These are phyloP conservation scores for Pythium brachiatum DNA, from an alignment of 352 stramenopile genomes.

Conservation along the genomic window DNA sequence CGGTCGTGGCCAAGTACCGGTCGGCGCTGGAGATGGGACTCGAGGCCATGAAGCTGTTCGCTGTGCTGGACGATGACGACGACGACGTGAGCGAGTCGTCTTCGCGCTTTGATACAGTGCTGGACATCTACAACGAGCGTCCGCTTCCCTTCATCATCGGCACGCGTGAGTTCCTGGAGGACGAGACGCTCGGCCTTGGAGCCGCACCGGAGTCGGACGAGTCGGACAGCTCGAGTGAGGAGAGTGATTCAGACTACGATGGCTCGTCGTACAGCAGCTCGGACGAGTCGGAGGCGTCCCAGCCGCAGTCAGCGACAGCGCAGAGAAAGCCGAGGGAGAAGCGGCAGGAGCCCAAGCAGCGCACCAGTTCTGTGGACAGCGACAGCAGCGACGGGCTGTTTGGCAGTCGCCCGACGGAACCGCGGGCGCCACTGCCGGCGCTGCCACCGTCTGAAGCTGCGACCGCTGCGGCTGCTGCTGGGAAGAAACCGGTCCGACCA, in stretches of 20 bases:
- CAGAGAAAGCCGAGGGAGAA: conserved; percentile 17
- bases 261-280: conserved; percentile 70
- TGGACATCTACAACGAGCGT: conserved; percentile 89
- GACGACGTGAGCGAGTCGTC: conserved; percentile 43
- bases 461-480: conserved; percentile 10
- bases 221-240: conserved; percentile 36
- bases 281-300: conserved; percentile 44
- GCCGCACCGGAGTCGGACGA: conserved; percentile 53
- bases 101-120: conserved; percentile 63
- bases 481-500: background rate
- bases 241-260: conserved; percentile 53
- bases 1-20: conserved; percentile 67
- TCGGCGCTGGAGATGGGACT: conserved; percentile 75
- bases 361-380: conserved; percentile 49
- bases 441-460: conserved; percentile 34
- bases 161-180: conserved; percentile 80
- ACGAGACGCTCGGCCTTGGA: conserved; percentile 78
- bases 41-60: conserved; percentile 84
- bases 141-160: conserved; percentile 87
- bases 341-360: conserved; percentile 20
- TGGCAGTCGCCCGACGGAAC: conserved; percentile 31
- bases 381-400: conserved; percentile 54
- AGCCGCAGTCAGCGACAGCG: conserved; percentile 13
- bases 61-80: conserved; percentile 74
- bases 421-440: conserved; percentile 16